Percentiles rank a stretch among this genome's conserved stretches.
phyloP scores from a whole-genome alignment of 768 basidiomycete genomes.

The Calocera cornea region DNA sequence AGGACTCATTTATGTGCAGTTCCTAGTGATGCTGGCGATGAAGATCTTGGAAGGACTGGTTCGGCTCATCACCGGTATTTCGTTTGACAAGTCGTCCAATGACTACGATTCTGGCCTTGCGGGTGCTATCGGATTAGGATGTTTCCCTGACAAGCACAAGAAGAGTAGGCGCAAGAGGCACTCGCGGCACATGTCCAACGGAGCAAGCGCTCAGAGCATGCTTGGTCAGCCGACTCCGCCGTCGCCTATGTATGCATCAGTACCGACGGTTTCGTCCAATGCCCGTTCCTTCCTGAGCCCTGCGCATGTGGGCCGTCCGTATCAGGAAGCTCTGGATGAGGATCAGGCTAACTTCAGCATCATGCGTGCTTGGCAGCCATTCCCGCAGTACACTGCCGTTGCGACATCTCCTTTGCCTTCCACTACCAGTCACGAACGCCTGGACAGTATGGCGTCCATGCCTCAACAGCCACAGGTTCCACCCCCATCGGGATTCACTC shows the following conservation, averaged over 20 bases:
- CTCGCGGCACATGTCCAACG: slow-evolving; percentile 16
- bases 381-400: slow-evolving; percentile 36
- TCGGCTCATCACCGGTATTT: slow-evolving; percentile 59
- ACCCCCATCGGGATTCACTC: slow-evolving; percentile 51
- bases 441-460: slow-evolving; percentile 7
- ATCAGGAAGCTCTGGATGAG: slow-evolving; percentile 36
- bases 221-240: slow-evolving; percentile 16
- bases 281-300: background rate
- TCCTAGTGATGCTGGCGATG: slow-evolving; percentile 64
- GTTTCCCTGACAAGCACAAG: slow-evolving; percentile 45
- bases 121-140: slow-evolving; percentile 62
- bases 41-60: slow-evolving; percentile 76
- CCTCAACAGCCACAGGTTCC: slow-evolving; percentile 12
- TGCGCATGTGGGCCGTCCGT: slow-evolving; percentile 9
- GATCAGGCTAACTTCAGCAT: slow-evolving; percentile 67
- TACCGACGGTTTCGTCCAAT: slow-evolving; percentile 39
- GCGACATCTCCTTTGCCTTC: slow-evolving; percentile 23
- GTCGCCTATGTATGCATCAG: background rate
- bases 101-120: slow-evolving; percentile 76
- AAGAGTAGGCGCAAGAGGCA: slow-evolving; percentile 23
- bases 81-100: slow-evolving; percentile 73
- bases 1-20: slow-evolving; percentile 68
- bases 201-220: slow-evolving; percentile 14
- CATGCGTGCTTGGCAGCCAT: slow-evolving; percentile 89
- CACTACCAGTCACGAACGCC: slow-evolving; percentile 17